A percentile compares a stretch with the other conserved stretches of the same genome.
Conservation (phyloP, 2,329 filamentous ascomycete species). For the Stagonosporopsis chrysanthemi region DNA sequence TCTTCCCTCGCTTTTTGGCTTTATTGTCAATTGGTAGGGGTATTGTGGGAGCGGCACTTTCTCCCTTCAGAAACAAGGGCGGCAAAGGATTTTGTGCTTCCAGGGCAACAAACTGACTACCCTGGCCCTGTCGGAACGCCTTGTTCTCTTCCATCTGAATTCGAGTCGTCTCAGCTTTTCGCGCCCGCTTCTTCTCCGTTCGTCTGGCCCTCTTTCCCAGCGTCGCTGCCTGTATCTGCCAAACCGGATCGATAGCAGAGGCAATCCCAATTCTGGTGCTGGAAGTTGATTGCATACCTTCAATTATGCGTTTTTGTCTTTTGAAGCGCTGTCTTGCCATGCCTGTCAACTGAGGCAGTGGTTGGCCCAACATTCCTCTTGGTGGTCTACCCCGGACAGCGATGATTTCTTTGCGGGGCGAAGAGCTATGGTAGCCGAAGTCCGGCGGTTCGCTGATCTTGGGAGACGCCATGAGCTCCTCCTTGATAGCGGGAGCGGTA, state of each 20-base stretch:
- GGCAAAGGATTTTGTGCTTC: neutral
- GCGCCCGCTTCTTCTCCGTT: neutral
- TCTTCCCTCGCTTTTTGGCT: neutral
- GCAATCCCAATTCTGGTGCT: neutral
- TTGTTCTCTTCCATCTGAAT: neutral
- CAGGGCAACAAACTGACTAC: neutral
- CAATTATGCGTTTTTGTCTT: constrained; percentile 2
- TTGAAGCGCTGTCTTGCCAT: constrained; percentile 5
- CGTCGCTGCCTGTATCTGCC: neutral
- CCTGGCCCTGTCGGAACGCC: neutral
- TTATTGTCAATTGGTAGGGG: too few species aligned
- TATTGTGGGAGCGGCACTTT: neutral
- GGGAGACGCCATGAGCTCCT: neutral
- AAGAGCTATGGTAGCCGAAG: neutral
- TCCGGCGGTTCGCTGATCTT: neutral
- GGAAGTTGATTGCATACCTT: constrained; percentile 3
- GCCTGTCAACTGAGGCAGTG: constrained; percentile 4
- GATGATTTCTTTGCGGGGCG: neutral
- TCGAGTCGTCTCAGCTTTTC: neutral
- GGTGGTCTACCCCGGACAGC: neutral
- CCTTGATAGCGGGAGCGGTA: neutral
- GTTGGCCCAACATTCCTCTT: neutral
- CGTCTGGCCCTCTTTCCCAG: neutral
- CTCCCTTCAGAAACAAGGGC: neutral
- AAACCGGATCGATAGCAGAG: neutral